Evolutionary conservation across 2,329 filamentous ascomycete genomes (phyloP).

Genomic region (Cladophialophora bantiana): DNA sequence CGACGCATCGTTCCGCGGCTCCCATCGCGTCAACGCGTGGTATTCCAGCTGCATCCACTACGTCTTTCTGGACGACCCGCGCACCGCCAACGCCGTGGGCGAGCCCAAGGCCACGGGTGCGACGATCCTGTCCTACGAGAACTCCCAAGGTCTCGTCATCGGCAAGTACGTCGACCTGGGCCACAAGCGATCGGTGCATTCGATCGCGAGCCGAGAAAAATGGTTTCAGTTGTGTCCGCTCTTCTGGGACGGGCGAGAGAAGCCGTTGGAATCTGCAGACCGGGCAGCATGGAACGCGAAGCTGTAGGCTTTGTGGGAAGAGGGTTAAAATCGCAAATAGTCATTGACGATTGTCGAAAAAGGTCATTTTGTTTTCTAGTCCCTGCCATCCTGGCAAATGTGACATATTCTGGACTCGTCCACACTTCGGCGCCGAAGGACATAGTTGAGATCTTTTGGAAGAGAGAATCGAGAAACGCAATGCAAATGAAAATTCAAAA

Average conservation of each 20-base stretch:
- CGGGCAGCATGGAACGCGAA: conserved; percentile 57
- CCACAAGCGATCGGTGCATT: conserved; percentile 73
- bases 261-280: conserved; percentile 54
- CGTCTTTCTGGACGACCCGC: conserved; percentile 65
- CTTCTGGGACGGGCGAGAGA: conserved; percentile 57
- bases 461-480: not conserved
- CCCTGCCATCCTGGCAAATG: not conserved
- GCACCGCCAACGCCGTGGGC: conserved; percentile 61
- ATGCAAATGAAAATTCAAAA: not conserved
- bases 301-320: conserved; percentile 42
- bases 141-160: conserved; percentile 74
- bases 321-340: not conserved
- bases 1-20: conserved; percentile 62
- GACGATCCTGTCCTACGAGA: conserved; percentile 75
- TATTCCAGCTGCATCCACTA: conserved; percentile 66
- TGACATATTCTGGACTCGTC: not conserved
- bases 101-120: conserved; percentile 76
- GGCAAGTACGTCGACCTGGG: conserved; percentile 76
- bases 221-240: conserved; percentile 69
- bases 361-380: not conserved
- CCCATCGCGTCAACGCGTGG: conserved; percentile 65
- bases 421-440: not conserved
- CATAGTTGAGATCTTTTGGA: not conserved
- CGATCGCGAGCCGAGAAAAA: conserved; percentile 69
- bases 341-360: not conserved